Conservation (phyloP, 768 basidiomycete species). For the Stropharia rugosoannulata region DNA sequence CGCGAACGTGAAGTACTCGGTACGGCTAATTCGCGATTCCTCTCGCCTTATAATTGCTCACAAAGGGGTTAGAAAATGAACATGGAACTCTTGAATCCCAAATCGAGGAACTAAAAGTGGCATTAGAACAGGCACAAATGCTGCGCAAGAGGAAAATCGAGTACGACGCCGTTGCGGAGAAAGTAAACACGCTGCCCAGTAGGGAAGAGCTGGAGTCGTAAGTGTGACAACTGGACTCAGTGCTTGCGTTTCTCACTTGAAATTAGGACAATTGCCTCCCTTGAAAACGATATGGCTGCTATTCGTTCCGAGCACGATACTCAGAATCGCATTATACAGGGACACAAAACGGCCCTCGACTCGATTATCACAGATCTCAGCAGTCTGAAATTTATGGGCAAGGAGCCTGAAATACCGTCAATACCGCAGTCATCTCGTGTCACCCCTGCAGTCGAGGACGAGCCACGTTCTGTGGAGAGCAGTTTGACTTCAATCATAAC, state of each 20-base stretch:
- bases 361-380: constrained; percentile 61
- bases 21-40: constrained; percentile 31
- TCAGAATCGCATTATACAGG: constrained; percentile 63
- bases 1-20: constrained; percentile 71
- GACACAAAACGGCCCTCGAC: constrained; percentile 69
- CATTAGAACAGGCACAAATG: constrained; percentile 77
- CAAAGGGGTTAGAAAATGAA: constrained; percentile 62
- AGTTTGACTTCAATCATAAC: constrained; percentile 14
- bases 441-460: constrained; percentile 46
- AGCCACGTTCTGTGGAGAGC: constrained; percentile 18
- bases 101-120: constrained; percentile 75
- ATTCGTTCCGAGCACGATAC: constrained; percentile 75
- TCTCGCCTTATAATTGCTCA: background rate
- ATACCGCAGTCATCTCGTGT: constrained; percentile 40
- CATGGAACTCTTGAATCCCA: constrained; percentile 65
- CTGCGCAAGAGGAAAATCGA: constrained; percentile 79
- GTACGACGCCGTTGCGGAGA: constrained; percentile 83
- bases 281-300: constrained; percentile 79
- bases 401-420: constrained; percentile 57
- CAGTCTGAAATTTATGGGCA: constrained; percentile 64
- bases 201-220: constrained; percentile 78
- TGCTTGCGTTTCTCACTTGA: background rate
- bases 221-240: constrained; percentile 27
- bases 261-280: constrained; percentile 58
- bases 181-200: constrained; percentile 73